phyloP scores from a whole-genome alignment of 352 stramenopile species.

The Plasmopara halstedii region DNA sequence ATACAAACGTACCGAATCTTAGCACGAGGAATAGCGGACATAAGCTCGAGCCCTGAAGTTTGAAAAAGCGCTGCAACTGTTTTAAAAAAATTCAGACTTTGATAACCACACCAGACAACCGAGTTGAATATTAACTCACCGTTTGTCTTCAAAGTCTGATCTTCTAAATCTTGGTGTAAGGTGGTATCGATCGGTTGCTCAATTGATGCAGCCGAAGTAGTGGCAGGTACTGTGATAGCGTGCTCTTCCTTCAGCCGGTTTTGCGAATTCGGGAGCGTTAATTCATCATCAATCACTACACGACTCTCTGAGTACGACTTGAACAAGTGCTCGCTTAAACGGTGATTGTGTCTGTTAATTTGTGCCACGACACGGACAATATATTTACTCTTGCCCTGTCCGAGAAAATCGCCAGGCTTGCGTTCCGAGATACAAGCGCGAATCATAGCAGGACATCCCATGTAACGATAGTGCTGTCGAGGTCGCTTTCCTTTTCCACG shows the following conservation, averaged over 20 bases:
- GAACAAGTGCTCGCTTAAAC: slow-evolving; percentile 78
- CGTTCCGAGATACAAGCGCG: slow-evolving; percentile 74
- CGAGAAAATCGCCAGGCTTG: slow-evolving; percentile 41
- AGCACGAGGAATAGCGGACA: slow-evolving; percentile 36
- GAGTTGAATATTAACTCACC: slow-evolving; percentile 21
- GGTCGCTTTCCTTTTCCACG: slow-evolving; percentile 73
- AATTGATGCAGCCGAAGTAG: slow-evolving; percentile 13
- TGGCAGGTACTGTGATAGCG: not conserved
- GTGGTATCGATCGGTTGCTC: slow-evolving; percentile 27
- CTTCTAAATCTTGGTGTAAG: slow-evolving; percentile 37
- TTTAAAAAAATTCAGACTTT: slow-evolving; percentile 5
- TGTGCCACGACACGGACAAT: slow-evolving; percentile 77
- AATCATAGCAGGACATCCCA: slow-evolving; percentile 79
- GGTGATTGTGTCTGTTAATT: slow-evolving; percentile 83
- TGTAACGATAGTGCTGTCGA: slow-evolving; percentile 77
- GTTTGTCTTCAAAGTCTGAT: slow-evolving; percentile 41
- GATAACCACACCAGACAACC: not conserved
- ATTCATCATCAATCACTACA: slow-evolving; percentile 80
- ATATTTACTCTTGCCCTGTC: slow-evolving; percentile 60
- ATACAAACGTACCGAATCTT: slow-evolving; percentile 44
- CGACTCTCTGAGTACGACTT: slow-evolving; percentile 82
- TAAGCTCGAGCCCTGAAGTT: slow-evolving; percentile 46
- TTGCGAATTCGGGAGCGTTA: slow-evolving; percentile 42
- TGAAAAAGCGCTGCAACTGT: slow-evolving; percentile 41
- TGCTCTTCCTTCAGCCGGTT: slow-evolving; percentile 46